Percentiles rank a stretch among this genome's conserved stretches.
These are phyloP conservation scores for Cyclostephanos invisitatus DNA, from an alignment of 108 stramenopile species.

Conservation along the genomic window DNA sequence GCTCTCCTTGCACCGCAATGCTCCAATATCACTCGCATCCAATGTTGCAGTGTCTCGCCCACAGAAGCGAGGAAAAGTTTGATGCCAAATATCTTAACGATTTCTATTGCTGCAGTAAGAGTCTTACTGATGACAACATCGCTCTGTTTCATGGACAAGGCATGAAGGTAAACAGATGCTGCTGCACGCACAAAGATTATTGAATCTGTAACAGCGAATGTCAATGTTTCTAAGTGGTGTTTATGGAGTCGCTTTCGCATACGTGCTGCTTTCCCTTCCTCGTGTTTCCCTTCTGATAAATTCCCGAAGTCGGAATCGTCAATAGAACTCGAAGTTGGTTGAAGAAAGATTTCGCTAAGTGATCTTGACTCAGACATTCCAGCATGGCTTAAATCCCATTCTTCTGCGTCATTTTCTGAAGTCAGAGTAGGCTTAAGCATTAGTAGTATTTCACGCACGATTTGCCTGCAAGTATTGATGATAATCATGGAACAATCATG, in stretches of 20 bases:
- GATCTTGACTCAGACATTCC: constrained; percentile 34
- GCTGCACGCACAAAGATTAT: constrained; percentile 82
- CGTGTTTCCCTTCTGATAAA: constrained; percentile 6
- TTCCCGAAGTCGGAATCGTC: constrained; percentile 24
- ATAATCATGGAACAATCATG: constrained; percentile 81
- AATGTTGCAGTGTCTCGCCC: constrained; percentile 88
- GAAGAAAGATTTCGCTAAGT: constrained; percentile 31
- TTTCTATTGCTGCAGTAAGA: constrained; percentile 72
- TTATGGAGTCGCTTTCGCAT: constrained; percentile 8
- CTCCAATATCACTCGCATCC: constrained; percentile 85
- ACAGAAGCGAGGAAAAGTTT: constrained; percentile 83
- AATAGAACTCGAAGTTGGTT: constrained; percentile 13
- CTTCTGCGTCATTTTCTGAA: constrained; percentile 5
- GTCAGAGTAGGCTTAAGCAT: constrained; percentile 55
- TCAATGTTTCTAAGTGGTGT: constrained; percentile 28
- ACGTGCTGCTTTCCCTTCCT: constrained; percentile 18
- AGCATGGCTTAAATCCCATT: constrained; percentile 12
- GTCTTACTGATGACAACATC: constrained; percentile 73
- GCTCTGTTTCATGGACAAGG: constrained; percentile 68
- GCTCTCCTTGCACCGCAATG: constrained; percentile 86
- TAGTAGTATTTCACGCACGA: constrained; percentile 69
- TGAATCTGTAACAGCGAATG: constrained; percentile 63
- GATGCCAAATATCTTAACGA: constrained; percentile 88
- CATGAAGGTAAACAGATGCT: constrained; percentile 82
- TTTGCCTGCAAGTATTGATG: constrained; percentile 71